phyloP scores from a whole-genome alignment of 495 filamentous ascomycete species.

The Neurospora tetrasperma region DNA sequence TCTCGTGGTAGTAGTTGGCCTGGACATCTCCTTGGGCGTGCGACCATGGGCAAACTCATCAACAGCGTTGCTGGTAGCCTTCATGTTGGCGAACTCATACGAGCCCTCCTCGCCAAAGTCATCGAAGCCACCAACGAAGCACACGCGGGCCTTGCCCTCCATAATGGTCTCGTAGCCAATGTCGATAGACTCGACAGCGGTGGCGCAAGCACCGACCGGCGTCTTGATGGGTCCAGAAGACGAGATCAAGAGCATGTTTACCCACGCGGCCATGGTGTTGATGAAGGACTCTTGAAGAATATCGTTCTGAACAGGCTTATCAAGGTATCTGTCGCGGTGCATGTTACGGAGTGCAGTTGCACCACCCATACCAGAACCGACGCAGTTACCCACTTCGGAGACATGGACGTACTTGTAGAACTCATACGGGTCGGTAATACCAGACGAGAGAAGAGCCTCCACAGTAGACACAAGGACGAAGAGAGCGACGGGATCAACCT shows the following conservation, averaged over 20 bases:
- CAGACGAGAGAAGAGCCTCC: conserved; percentile 79
- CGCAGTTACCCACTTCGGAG: conserved; percentile 95
- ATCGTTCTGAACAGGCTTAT: conserved; percentile 98
- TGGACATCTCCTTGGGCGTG: conserved; percentile 94
- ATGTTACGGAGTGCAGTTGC: conserved; percentile 85
- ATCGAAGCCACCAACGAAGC: conserved; percentile 97
- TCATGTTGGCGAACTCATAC: conserved; percentile 99
- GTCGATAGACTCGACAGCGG: conserved; percentile 92
- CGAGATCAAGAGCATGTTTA: conserved; percentile 95
- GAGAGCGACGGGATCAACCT: conserved; percentile 93
- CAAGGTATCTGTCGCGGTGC: conserved; percentile 95
- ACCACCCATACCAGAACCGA: conserved; percentile 96
- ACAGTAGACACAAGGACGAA: conserved; percentile 89
- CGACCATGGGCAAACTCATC: conserved; percentile 93
- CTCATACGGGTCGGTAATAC: conserved; percentile 99
- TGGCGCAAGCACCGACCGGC: conserved; percentile 94
- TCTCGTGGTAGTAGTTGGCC: conserved; percentile 90
- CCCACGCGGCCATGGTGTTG: conserved; percentile 99
- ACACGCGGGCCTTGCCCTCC: conserved; percentile 92
- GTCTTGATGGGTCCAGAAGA: conserved; percentile 99
- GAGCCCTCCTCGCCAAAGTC: conserved; percentile 99
- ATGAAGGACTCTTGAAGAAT: conserved; percentile 99
- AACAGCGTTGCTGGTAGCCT: conserved; percentile 93
- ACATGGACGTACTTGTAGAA: conserved; percentile 99
- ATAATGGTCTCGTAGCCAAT: conserved; percentile 97